Percentiles rank a stretch among this genome's conserved stretches.
phyloP scores from a whole-genome alignment of 805 yeast species.

The Yarrowia hollandica region DNA sequence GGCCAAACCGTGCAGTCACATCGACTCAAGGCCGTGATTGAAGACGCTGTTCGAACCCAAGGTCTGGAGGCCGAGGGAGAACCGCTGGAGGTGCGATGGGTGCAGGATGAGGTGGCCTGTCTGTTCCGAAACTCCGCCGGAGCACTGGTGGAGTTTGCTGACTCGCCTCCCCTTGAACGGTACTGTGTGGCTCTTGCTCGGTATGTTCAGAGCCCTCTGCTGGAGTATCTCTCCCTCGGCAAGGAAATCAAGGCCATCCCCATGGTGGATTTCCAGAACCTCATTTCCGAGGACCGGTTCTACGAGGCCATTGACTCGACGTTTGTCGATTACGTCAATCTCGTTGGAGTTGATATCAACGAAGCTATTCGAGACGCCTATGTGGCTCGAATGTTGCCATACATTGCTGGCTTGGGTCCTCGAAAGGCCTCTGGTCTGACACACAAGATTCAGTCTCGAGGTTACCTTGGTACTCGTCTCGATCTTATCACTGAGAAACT shows the following conservation, averaged over 20 bases:
- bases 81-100: conserved; percentile 70
- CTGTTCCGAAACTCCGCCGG: conserved; percentile 77
- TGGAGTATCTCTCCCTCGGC: conserved; percentile 81
- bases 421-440: conserved; percentile 88
- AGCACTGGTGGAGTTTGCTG: conserved; percentile 78
- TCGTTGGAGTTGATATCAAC: conserved; percentile 92
- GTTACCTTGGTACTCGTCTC: conserved; percentile 68
- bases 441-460: conserved; percentile 70
- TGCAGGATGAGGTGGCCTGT: conserved; percentile 89
- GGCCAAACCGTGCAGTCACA: conserved; percentile 80
- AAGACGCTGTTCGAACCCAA: conserved; percentile 57
- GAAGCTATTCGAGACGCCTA: conserved; percentile 79
- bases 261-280: conserved; percentile 65
- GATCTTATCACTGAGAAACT: conserved; percentile 81
- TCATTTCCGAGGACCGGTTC: conserved; percentile 64
- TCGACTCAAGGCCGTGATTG: conserved; percentile 54
- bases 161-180: conserved; percentile 73
- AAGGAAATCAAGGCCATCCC: conserved; percentile 69
- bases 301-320: conserved; percentile 70
- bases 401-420: conserved; percentile 90
- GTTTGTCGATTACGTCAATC: conserved; percentile 84
- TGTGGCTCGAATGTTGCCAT: conserved; percentile 68
- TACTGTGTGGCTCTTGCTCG: conserved; percentile 90
- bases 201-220: conserved; percentile 86
- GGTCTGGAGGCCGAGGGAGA: conserved; percentile 47